A percentile compares a stretch with the other conserved stretches of the same genome.
Evolutionary conservation across 2,329 filamentous ascomycete genomes (phyloP).

Genomic region (Colletotrichum navitas): DNA sequence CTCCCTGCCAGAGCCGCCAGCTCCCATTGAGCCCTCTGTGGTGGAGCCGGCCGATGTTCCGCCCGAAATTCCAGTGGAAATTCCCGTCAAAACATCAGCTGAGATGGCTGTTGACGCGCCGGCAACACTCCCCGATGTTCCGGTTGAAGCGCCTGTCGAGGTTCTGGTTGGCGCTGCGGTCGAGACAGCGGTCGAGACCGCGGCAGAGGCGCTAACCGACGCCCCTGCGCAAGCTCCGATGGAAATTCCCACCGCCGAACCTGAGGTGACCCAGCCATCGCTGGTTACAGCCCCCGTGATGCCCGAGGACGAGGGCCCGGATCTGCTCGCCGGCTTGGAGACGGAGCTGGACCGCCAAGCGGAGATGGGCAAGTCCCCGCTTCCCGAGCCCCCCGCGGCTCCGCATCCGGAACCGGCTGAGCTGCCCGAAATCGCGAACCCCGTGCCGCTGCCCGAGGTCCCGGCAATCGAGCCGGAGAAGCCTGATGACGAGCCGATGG

Average conservation of each 20-base stretch:
- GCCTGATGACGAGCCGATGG: slow-evolving; percentile 7
- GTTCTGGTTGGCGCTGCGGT: not conserved
- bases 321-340: slow-evolving; percentile 41
- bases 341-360: slow-evolving; percentile 40
- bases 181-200: not conserved
- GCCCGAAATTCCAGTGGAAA: slow-evolving; percentile 14
- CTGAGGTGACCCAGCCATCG: slow-evolving; percentile 7
- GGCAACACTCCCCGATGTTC: not conserved
- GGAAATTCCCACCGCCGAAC: slow-evolving; percentile 20
- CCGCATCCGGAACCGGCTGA: slow-evolving; percentile 30
- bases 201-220: not conserved
- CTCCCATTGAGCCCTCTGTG: slow-evolving; percentile 17
- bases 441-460: slow-evolving; percentile 29
- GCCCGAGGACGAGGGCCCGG: slow-evolving; percentile 37
- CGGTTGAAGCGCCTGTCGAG: not conserved
- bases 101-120: slow-evolving; percentile 1
- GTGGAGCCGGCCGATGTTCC: slow-evolving; percentile 17
- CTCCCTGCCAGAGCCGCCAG: slow-evolving; percentile 1
- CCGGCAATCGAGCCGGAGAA: slow-evolving; percentile 23
- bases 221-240: slow-evolving; percentile 8
- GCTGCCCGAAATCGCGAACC: slow-evolving; percentile 26
- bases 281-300: slow-evolving; percentile 5
- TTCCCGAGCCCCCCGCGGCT: slow-evolving; percentile 31
- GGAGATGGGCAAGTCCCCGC: slow-evolving; percentile 30
- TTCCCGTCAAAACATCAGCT: not conserved